A percentile compares a stretch with the other conserved stretches of the same genome.
Conservation (phyloP, 2,329 filamentous ascomycete genomes). For the Shiraia sp. region DNA sequence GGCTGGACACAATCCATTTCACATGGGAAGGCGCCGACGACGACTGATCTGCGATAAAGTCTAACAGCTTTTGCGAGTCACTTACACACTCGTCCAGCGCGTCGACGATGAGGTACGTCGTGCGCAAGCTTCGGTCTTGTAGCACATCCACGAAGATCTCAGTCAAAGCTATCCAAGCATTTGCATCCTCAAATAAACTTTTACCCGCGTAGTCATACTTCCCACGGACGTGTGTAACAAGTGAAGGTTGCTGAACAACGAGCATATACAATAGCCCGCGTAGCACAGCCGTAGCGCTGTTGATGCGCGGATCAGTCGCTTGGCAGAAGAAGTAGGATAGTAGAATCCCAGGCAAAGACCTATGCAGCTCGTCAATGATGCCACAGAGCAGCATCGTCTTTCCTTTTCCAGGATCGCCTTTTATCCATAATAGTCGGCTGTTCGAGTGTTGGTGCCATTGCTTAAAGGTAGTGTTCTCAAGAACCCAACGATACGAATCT, state of each 20-base stretch:
- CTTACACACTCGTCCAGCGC: constrained; percentile 13
- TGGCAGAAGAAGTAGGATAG: constrained; percentile 50
- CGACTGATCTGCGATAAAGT: constrained; percentile 5
- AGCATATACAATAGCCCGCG: constrained; percentile 51
- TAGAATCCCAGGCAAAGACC: constrained; percentile 11
- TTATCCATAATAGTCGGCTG: constrained; percentile 43
- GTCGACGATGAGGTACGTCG: constrained; percentile 10
- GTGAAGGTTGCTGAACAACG: constrained; percentile 34
- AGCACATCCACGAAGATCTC: constrained; percentile 48
- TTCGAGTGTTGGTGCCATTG: constrained; percentile 26
- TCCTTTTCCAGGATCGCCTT: constrained; percentile 22
- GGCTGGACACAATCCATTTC: constrained; percentile 22
- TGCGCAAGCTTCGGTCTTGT: constrained; percentile 27
- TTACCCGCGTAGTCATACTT: constrained; percentile 30
- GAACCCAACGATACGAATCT: constrained; percentile 20
- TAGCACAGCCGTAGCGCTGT: constrained; percentile 47
- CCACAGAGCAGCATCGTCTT: constrained; percentile 46
- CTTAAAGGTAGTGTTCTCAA: constrained; percentile 25
- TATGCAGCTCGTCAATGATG: constrained; percentile 34
- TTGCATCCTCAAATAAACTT: constrained; percentile 32
- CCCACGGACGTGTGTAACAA: constrained; percentile 20
- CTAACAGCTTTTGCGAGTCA: constrained; percentile 5
- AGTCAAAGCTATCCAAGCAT: constrained; percentile 17
- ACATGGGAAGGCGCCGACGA: constrained; percentile 6
- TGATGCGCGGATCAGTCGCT: constrained; percentile 50